Conservation (phyloP, 2,329 filamentous ascomycete species). For the Monilinia laxa region DNA sequence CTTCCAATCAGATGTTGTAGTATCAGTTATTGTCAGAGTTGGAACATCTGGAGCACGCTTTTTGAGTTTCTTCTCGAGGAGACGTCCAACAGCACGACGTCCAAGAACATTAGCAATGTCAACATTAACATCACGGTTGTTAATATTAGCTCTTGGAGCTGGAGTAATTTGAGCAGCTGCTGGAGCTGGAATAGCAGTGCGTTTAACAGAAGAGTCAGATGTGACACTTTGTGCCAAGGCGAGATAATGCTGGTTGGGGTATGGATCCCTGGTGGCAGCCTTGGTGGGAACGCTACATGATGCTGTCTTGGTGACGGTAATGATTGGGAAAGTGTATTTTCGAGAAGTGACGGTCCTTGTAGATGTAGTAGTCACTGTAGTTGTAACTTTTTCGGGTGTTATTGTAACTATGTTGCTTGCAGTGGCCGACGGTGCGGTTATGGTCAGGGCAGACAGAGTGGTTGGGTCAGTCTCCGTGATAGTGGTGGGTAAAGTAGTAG, state of each 20-base stretch:
- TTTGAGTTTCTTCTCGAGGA: conserved; percentile 17
- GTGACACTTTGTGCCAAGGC: conserved; percentile 17
- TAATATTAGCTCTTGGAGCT: conserved; percentile 7
- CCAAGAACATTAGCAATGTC: conserved; percentile 16
- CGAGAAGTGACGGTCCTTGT: conserved; percentile 14
- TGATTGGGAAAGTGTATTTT: conserved; percentile 10
- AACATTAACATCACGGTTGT: conserved; percentile 10
- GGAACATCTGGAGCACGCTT: conserved; percentile 22
- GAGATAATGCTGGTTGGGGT: conserved; percentile 7
- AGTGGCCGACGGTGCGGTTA: conserved; percentile 14
- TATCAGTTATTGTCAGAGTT: conserved; percentile 19
- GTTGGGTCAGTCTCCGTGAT: conserved; percentile 1
- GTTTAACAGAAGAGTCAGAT: not conserved
- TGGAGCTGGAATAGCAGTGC: conserved; percentile 1
- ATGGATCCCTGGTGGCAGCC: conserved; percentile 12
- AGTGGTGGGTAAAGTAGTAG: conserved; percentile 7
- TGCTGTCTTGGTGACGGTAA: conserved; percentile 16
- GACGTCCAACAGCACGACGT: conserved; percentile 19
- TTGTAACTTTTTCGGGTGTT: conserved; percentile 9
- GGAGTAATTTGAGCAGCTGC: conserved; percentile 3
- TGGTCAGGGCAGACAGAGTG: conserved; percentile 2
- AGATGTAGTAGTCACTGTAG: conserved; percentile 1
- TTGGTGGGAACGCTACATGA: conserved; percentile 12
- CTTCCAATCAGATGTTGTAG: conserved; percentile 17
- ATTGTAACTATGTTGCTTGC: conserved; percentile 12